These are phyloP conservation scores for Sugiyamaella mastotermitis DNA, from an alignment of 805 yeast species.

Conservation along the genomic window DNA sequence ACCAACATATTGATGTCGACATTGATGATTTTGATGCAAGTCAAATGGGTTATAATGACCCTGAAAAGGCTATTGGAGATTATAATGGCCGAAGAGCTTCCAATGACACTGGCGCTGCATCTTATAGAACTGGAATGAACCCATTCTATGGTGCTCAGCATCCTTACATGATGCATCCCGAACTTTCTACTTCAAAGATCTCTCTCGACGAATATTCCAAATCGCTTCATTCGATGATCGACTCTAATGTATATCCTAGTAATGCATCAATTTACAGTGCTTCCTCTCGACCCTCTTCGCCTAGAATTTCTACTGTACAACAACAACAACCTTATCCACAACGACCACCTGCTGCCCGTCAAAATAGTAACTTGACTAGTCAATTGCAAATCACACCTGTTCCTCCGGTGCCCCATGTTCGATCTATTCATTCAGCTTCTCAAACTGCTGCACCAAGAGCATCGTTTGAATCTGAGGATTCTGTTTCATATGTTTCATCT, in stretches of 20 bases:
- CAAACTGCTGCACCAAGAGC: too few relatives aligned
- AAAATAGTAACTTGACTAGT: background rate
- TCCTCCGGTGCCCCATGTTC: too few relatives aligned
- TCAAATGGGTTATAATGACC: background rate
- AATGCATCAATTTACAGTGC: constrained; percentile 15
- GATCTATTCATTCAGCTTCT: too few relatives aligned
- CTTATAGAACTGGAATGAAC: constrained; percentile 4
- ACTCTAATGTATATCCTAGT: constrained; percentile 16
- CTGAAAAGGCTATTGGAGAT: background rate
- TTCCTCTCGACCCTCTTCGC: background rate
- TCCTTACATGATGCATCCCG: constrained; percentile 20
- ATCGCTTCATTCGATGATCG: constrained; percentile 18
- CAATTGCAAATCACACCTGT: too few relatives aligned
- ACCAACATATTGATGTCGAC: constrained; percentile 32
- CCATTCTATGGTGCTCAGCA: constrained; percentile 16
- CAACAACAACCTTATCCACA: too few relatives aligned
- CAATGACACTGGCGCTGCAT: constrained; percentile 3
- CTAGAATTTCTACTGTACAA: background rate
- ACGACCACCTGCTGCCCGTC: background rate
- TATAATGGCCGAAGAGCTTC: constrained; percentile 4
- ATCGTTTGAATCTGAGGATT: background rate
- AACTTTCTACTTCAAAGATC: constrained; percentile 15
- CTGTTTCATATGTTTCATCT: constrained; percentile 2
- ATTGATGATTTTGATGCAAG: constrained; percentile 24
- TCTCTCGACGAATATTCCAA: constrained; percentile 23